Evolutionary conservation across 208 protist genomes (phyloP).

Genomic region (Acanthamoeba culbertsoni): DNA sequence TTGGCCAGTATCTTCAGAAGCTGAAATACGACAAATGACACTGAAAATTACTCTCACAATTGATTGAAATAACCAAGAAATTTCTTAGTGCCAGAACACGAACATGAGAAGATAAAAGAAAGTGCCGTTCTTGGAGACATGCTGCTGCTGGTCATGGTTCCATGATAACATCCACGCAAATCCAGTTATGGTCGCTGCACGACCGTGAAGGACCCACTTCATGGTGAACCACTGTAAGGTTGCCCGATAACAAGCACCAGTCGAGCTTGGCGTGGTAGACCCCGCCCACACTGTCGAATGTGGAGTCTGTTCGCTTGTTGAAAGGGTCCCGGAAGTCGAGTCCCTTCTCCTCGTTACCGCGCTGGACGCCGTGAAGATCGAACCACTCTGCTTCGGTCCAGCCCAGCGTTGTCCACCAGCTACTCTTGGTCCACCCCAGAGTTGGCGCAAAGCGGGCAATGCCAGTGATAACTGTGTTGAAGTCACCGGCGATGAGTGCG

Average conservation of each 20-base stretch:
- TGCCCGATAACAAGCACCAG: not conserved
- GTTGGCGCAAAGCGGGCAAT: not conserved
- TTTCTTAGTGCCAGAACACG: too few species aligned
- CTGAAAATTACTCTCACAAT: too few species aligned
- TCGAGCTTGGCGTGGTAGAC: not conserved
- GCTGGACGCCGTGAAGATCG: not conserved
- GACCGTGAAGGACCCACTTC: not conserved
- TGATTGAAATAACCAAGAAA: too few species aligned
- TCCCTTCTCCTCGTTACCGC: not conserved
- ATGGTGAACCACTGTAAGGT: not conserved
- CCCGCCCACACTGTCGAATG: not conserved
- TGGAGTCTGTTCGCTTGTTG: not conserved
- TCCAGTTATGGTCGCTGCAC: not conserved
- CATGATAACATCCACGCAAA: not conserved
- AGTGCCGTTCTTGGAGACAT: too few species aligned
- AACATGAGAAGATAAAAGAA: too few species aligned
- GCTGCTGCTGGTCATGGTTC: too few species aligned
- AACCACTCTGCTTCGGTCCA: not conserved
- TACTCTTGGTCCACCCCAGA: not conserved
- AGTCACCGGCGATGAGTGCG: not conserved
- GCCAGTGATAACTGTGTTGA: not conserved
- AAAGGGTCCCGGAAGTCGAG: not conserved
- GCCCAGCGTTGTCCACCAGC: not conserved
- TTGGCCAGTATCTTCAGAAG: too few species aligned
- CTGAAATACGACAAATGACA: too few species aligned